Evolutionary conservation across 2,329 filamentous ascomycete species (phyloP), one percentile per base, ranked within the genome.

Genomic region (Fusarium algeriense): DNA sequence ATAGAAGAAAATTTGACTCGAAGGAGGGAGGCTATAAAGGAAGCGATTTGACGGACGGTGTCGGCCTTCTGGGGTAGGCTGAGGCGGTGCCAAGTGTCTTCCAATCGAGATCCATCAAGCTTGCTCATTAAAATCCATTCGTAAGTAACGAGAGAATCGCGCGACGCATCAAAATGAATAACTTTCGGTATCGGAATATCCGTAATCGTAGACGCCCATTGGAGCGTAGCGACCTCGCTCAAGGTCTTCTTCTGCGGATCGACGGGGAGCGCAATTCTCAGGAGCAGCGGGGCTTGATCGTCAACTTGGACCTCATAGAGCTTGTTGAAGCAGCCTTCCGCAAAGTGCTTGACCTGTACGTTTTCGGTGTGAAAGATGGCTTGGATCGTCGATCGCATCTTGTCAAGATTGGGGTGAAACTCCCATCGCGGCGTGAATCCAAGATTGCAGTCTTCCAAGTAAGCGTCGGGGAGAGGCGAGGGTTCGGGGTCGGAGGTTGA

Each of bases 51-150:
- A 5, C 53, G 30, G 11, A 73, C 61, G 3, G 67, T 13, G 2
- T 9, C 13, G 3, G 56, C 35, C 20, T 69, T 70, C 4, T 34
- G 38, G 5, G 32, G 15, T 3, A 69, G 35, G 19, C 30, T 35
- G 5, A 62, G 68, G 19, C 45, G 78, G 61, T 14, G 71, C 71
- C 64, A 80, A 67, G 23, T 77, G 74, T 40, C 73, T 2, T 76
- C 58, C 59, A 84, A 76, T 9, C 66, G 73, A 5, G 34, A 64
- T 2, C 80, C 81, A 1, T 55, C 46, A 20, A 82, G 54, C 26
- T 69, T 74, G 14, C 75, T 75, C 79, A 83, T 81, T 13, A 83
- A 54, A 19, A 84, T 83, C 81, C 81, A 85, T 71, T 84, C 81
- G 19, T 80, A 82, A 0, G 79, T 79, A 34, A 84, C 71, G 6